Conservation (phyloP, 73 alveolate genomes). For the Durusdinium trenchii region DNA sequence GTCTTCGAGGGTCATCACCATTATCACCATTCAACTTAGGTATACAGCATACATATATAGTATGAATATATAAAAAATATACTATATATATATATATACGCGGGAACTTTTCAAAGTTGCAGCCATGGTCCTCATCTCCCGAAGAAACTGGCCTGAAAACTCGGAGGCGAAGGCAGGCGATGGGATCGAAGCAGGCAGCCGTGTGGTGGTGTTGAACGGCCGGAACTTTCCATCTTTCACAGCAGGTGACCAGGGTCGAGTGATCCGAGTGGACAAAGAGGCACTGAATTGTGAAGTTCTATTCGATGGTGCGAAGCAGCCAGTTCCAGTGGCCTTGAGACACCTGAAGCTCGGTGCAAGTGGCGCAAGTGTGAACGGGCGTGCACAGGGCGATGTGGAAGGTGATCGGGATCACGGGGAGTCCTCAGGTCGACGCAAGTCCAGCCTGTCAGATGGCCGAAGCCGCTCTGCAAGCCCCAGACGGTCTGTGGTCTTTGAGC, state of each 20-base stretch:
- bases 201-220: conserved; percentile 89
- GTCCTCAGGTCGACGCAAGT: too few relatives aligned
- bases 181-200: conserved; percentile 79
- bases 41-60: too few relatives aligned
- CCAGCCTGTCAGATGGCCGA: conserved; percentile 59
- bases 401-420: too few relatives aligned
- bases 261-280: conserved; percentile 76
- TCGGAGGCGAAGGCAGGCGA: conserved; percentile 30
- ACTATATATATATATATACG: too few relatives aligned
- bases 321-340: conserved; percentile 78
- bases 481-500: conserved; percentile 86
- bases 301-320: conserved; percentile 65
- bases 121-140: conserved; percentile 72
- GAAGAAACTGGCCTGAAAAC: conserved; percentile 13
- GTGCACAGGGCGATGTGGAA: too few relatives aligned
- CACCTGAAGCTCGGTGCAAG: conserved; percentile 27
- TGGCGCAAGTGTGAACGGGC: too few relatives aligned
- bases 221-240: conserved; percentile 76
- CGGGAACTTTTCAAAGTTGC: too few relatives aligned
- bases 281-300: conserved; percentile 65
- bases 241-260: conserved; percentile 94
- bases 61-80: too few relatives aligned
- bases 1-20: too few relatives aligned
- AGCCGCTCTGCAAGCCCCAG: conserved; percentile 51
- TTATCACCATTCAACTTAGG: too few relatives aligned